phyloP scores from a whole-genome alignment of 805 yeast genomes.

The Saturnispora diversa region DNA sequence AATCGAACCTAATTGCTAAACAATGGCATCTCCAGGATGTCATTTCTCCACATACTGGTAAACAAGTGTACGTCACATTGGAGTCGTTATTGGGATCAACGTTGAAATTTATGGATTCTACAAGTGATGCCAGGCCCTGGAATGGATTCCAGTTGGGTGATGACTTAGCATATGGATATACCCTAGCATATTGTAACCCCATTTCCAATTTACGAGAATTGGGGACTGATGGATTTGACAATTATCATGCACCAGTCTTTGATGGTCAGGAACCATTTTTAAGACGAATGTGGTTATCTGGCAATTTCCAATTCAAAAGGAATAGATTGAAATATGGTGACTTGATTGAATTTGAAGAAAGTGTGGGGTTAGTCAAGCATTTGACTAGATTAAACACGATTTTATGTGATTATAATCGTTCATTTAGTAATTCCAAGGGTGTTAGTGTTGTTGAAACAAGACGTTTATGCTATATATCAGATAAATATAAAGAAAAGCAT shows the following conservation, averaged over 20 bases:
- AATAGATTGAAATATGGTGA: conserved; percentile 32
- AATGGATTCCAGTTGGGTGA: conserved; percentile 12
- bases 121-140: not conserved
- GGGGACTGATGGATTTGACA: conserved; percentile 73
- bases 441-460: conserved; percentile 44
- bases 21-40: conserved; percentile 27
- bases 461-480: conserved; percentile 52
- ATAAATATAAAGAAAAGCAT: conserved; percentile 17
- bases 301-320: conserved; percentile 40
- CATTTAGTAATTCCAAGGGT: conserved; percentile 28
- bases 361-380: conserved; percentile 34
- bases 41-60: conserved; percentile 23
- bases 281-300: conserved; percentile 78
- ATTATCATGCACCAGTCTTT: conserved; percentile 57
- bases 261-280: conserved; percentile 27
- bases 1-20: conserved; percentile 12
- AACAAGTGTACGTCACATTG: conserved; percentile 23
- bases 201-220: conserved; percentile 37
- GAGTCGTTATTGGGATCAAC: conserved; percentile 20
- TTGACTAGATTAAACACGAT: conserved; percentile 29
- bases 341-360: conserved; percentile 45
- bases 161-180: conserved; percentile 45
- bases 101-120: conserved; percentile 15
- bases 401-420: conserved; percentile 51
- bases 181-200: conserved; percentile 63